phyloP scores from a whole-genome alignment of 2,329 filamentous ascomycete genomes.

The Talaromyces rugulosus region DNA sequence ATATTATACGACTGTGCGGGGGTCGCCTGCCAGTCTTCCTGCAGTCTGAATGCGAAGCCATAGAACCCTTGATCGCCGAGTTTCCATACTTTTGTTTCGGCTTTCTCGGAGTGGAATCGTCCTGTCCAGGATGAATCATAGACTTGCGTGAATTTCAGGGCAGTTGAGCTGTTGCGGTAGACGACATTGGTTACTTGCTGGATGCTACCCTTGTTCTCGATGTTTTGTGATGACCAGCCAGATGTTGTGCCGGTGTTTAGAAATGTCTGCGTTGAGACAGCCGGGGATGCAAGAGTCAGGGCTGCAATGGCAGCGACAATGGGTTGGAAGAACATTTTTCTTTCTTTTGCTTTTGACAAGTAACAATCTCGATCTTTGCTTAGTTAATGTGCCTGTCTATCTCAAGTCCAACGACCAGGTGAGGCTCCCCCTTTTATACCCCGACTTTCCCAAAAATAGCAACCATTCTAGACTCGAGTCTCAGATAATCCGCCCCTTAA shows the following conservation, averaged over 20 bases:
- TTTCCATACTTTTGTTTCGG: slow-evolving; percentile 42
- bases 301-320: slow-evolving; percentile 4
- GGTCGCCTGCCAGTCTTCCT: slow-evolving; percentile 44
- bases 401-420: not conserved
- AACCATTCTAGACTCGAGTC: not conserved
- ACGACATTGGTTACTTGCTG: slow-evolving; percentile 39
- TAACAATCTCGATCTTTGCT: not conserved
- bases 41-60: slow-evolving; percentile 50
- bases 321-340: not conserved
- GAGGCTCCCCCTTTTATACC: not conserved
- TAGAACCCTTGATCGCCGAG: slow-evolving; percentile 46
- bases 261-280: slow-evolving; percentile 16
- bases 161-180: slow-evolving; percentile 31
- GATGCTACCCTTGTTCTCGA: slow-evolving; percentile 43
- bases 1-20: slow-evolving; percentile 45
- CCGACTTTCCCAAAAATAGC: not conserved
- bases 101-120: slow-evolving; percentile 49
- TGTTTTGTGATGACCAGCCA: slow-evolving; percentile 39
- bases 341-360: not conserved
- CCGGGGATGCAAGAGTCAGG: not conserved
- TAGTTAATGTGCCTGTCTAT: not conserved
- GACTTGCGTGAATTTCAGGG: slow-evolving; percentile 41
- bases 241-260: slow-evolving; percentile 26
- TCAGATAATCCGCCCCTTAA: not conserved
- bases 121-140: slow-evolving; percentile 40